Evolutionary conservation across 2,329 filamentous ascomycete species (phyloP).

Genomic region (Orbilia oligospora): DNA sequence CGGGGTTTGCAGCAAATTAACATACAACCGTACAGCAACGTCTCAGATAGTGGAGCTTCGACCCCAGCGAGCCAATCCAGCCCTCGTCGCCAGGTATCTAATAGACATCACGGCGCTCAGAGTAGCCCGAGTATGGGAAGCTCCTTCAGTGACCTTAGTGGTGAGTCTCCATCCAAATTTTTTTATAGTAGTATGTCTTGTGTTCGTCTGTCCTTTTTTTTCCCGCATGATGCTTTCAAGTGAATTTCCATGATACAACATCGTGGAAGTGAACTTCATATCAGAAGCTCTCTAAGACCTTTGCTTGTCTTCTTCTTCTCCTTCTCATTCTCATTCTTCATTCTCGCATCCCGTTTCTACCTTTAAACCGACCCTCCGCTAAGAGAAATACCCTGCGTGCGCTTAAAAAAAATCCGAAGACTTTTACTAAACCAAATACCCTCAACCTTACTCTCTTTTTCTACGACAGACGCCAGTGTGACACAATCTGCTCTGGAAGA

Average conservation of each 20-base stretch:
- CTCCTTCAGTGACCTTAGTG: slow-evolving; percentile 88
- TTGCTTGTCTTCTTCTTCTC: background rate
- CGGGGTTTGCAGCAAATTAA: slow-evolving; percentile 48
- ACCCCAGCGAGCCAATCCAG: slow-evolving; percentile 73
- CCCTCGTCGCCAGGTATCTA: slow-evolving; percentile 71
- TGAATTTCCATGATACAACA: slow-evolving; percentile 12
- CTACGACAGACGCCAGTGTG: slow-evolving; percentile 77
- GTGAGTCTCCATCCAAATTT: slow-evolving; percentile 67
- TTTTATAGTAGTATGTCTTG: slow-evolving; percentile 46
- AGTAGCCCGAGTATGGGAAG: slow-evolving; percentile 85
- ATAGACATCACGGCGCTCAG: slow-evolving; percentile 76
- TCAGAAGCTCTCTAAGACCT: background rate
- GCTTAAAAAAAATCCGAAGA: slow-evolving; percentile 45
- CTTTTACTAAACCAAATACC: slow-evolving; percentile 56
- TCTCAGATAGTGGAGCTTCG: slow-evolving; percentile 72
- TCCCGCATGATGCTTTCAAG: background rate
- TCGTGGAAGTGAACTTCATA: background rate
- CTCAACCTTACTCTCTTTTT: slow-evolving; percentile 52
- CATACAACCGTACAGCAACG: slow-evolving; percentile 62
- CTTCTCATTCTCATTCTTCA: too few relatives aligned
- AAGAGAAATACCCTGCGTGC: slow-evolving; percentile 47
- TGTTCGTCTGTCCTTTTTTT: background rate
- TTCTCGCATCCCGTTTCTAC: slow-evolving; percentile 22
- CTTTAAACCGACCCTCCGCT: slow-evolving; percentile 56
- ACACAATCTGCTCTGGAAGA: slow-evolving; percentile 86